These are phyloP conservation scores for Gracilariopsis chorda DNA, from an alignment of 23 red algal species.

Conservation along the genomic window DNA sequence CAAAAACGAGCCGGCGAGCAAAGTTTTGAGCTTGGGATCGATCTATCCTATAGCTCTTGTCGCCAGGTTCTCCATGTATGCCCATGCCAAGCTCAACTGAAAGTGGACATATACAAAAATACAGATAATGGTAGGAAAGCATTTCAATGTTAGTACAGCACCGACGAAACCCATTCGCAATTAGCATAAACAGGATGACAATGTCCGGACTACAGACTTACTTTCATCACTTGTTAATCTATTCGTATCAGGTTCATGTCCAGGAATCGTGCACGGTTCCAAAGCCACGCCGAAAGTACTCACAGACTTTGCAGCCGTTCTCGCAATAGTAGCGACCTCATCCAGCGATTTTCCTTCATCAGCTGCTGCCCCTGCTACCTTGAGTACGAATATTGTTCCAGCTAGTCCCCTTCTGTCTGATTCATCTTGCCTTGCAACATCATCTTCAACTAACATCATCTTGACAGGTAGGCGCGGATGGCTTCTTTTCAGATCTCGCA, in stretches of 20 bases:
- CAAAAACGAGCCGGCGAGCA: background rate
- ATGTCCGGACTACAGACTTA: conserved; percentile 3
- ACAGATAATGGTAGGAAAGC: background rate
- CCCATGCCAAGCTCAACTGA: conserved; percentile 71
- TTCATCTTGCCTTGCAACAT: conserved; percentile 40
- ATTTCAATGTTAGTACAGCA: too few relatives aligned
- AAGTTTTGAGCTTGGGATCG: background rate
- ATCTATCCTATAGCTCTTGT: background rate
- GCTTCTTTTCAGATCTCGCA: background rate
- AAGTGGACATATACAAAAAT: background rate
- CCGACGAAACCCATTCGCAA: too few relatives aligned
- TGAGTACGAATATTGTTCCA: conserved; percentile 70
- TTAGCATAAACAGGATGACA: background rate
- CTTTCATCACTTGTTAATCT: conserved; percentile 15
- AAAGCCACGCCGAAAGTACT: conserved; percentile 59
- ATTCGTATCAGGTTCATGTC: conserved; percentile 10
- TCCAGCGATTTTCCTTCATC: conserved; percentile 38
- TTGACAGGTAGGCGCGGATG: background rate
- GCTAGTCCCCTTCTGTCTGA: conserved; percentile 63
- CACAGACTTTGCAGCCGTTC: conserved; percentile 12
- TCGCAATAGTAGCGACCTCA: conserved; percentile 44
- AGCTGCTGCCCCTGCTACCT: conserved; percentile 76
- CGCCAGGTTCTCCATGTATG: conserved; percentile 70
- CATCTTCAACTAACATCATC: conserved; percentile 47
- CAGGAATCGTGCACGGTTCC: conserved; percentile 52